phyloP scores from a whole-genome alignment of 805 yeast genomes.

The Zygoascus bituminiphila region DNA sequence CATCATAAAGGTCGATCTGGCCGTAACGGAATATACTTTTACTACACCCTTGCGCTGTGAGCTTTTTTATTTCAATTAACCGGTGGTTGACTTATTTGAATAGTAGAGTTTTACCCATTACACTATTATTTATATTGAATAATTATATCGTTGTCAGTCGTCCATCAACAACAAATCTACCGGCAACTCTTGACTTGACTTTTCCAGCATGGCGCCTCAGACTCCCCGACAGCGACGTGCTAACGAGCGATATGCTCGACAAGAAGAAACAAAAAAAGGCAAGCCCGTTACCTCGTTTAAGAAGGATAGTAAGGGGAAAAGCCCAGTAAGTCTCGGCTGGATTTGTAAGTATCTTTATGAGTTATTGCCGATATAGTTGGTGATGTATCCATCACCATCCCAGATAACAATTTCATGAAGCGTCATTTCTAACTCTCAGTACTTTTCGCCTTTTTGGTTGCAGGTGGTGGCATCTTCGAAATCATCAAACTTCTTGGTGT shows the following conservation, averaged over 20 bases:
- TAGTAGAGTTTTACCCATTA: too few species aligned
- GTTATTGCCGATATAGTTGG: not conserved
- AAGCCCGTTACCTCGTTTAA: constrained; percentile 41
- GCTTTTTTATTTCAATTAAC: too few species aligned
- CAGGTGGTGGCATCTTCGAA: constrained; percentile 80
- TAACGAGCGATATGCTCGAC: constrained; percentile 74
- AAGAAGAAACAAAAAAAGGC: constrained; percentile 66
- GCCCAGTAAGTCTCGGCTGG: constrained; percentile 62
- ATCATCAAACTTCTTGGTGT: constrained; percentile 36
- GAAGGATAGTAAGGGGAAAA: constrained; percentile 27
- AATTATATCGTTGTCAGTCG: too few species aligned
- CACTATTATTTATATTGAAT: too few species aligned
- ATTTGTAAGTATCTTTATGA: constrained; percentile 37
- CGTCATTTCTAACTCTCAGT: constrained; percentile 20
- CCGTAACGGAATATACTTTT: too few species aligned
- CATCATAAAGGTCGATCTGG: too few species aligned
- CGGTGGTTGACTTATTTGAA: too few species aligned
- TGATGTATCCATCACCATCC: not conserved
- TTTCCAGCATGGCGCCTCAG: constrained; percentile 37
- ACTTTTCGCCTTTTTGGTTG: constrained; percentile 53
- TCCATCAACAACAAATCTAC: too few species aligned
- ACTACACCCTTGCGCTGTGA: too few species aligned
- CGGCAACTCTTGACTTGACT: too few species aligned
- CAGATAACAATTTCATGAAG: too few species aligned
- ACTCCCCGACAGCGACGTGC: constrained; percentile 84